Evolutionary conservation across 2,329 filamentous ascomycete genomes (phyloP), one percentile per base, ranked within the genome.

Genomic region (Xylariaceae sp.): DNA sequence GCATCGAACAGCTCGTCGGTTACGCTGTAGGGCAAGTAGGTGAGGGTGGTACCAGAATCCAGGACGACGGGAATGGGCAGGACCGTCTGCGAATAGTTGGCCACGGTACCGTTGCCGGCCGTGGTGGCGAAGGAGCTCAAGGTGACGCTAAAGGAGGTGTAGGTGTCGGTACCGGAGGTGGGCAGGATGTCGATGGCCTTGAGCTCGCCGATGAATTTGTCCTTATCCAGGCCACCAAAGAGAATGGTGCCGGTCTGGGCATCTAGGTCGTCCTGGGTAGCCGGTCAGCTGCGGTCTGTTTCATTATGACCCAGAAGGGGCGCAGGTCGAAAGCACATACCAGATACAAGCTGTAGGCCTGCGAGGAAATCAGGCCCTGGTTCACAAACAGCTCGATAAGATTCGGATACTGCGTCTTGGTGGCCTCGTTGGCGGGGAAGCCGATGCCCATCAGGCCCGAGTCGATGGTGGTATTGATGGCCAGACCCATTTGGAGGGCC

Each of bases 301-400:
- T 27, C 14, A n/a, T 8, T 12, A 28, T 21, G 3, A 8, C 15
- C n/a, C n/a, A 13, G 12, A 16, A 33, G 19, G 15, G 7, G 15
- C 4, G 21, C 15, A 31, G 11, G 5, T 15, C 26, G 17, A 17
- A 31, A 25, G n/a, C 12, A 45, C 56, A 16, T 49, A 67, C 64
- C 36, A 76, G 63, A 64, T 79, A 86, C 17, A 88, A 58, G 40
- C 79, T 84, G 59, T 83, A 87, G 4, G 77, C 77, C 46, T 75
- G 73, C 18, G 66, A 67, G 34, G 68, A 65, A 50, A 85, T 83
- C 32, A 72, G 52, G 26, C 72, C 73, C 47, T 83, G 70, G 17
- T 70, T 54, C 15, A 75, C 67, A 53, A 92, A 67, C 44, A 75
- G 66, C 53, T 78, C 70, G 13, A 86, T 66, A 19, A 90, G 63